Percentiles rank a stretch among this genome's conserved stretches.
Conservation (phyloP, 2,329 filamentous ascomycete genomes). For the Elsinoe necatrix region DNA sequence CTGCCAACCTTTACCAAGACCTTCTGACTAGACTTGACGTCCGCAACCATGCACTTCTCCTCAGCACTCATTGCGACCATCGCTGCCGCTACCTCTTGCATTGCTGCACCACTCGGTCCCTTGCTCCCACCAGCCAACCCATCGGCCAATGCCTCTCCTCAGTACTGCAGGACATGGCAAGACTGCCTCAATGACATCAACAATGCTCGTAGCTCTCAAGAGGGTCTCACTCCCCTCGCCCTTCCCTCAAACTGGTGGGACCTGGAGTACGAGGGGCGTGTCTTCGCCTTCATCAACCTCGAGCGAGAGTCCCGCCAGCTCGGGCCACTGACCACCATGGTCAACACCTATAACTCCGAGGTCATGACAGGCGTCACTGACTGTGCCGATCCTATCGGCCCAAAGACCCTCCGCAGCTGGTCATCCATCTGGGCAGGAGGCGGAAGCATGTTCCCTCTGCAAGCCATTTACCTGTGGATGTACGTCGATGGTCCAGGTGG, state of each 20-base stretch:
- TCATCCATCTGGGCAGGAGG: constrained; percentile 8
- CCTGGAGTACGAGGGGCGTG: neutral
- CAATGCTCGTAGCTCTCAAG: constrained; percentile 4
- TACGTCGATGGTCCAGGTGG: constrained; percentile 8
- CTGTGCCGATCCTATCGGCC: constrained; percentile 6
- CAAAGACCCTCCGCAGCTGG: constrained; percentile 1
- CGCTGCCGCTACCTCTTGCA: constrained; percentile 7
- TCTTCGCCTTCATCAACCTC: constrained; percentile 12
- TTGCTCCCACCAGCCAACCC: constrained; percentile 6
- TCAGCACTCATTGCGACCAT: constrained; percentile 8
- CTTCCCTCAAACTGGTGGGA: constrained; percentile 6
- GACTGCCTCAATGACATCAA: constrained; percentile 7
- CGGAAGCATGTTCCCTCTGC: constrained; percentile 1
- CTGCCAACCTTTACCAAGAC: neutral
- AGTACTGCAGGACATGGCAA: constrained; percentile 11
- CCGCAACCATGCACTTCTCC: constrained; percentile 7
- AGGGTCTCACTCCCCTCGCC: constrained; percentile 5
- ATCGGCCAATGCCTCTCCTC: constrained; percentile 5
- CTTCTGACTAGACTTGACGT: neutral
- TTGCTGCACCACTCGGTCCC: constrained; percentile 7
- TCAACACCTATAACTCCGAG: constrained; percentile 8
- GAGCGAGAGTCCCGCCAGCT: constrained; percentile 2
- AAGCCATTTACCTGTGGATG: constrained; percentile 8
- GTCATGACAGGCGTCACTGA: constrained; percentile 3
- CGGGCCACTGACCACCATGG: constrained; percentile 1